Conservation (phyloP, 1,284 basidiomycete genomes). For the Cryptococcus sp. region DNA sequence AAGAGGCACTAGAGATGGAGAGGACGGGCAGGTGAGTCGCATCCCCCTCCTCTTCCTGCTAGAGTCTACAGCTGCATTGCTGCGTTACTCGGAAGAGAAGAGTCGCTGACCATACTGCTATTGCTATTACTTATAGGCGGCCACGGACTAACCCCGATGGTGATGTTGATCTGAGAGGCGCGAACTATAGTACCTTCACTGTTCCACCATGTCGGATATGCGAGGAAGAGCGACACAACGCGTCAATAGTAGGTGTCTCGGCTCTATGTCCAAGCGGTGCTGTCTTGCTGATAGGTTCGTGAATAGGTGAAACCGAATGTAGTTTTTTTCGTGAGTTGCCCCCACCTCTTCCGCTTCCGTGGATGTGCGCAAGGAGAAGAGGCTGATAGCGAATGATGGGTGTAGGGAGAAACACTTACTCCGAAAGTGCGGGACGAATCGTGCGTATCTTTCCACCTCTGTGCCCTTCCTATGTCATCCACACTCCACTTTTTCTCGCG, state of each 20-base stretch:
- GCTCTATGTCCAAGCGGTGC: conserved; percentile 43
- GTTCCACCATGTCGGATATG: conserved; percentile 75
- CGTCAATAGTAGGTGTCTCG: conserved; percentile 52
- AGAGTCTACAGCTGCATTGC: not conserved
- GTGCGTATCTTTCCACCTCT: conserved; percentile 55
- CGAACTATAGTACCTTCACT: conserved; percentile 72
- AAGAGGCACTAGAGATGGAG: conserved; percentile 68
- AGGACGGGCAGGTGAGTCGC: conserved; percentile 56
- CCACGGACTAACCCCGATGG: conserved; percentile 88
- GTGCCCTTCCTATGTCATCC: not conserved
- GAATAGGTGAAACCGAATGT: conserved; percentile 72
- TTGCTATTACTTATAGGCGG: conserved; percentile 40
- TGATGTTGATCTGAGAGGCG: conserved; percentile 80
- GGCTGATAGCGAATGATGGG: too few species aligned
- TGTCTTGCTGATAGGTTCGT: conserved; percentile 4
- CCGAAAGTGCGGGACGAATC: conserved; percentile 66
- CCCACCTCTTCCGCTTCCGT: not conserved
- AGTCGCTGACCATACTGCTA: conserved; percentile 4
- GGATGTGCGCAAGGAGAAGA: too few species aligned
- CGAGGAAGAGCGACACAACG: conserved; percentile 60
- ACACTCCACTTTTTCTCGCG: not conserved
- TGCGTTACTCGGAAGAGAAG: not conserved
- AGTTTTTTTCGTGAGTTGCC: conserved; percentile 66
- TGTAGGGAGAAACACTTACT: conserved; percentile 72
- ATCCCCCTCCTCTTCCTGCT: too few species aligned